Evolutionary conservation across 441 rosid species (phyloP).

Genomic region (Breynia disticha): DNA sequence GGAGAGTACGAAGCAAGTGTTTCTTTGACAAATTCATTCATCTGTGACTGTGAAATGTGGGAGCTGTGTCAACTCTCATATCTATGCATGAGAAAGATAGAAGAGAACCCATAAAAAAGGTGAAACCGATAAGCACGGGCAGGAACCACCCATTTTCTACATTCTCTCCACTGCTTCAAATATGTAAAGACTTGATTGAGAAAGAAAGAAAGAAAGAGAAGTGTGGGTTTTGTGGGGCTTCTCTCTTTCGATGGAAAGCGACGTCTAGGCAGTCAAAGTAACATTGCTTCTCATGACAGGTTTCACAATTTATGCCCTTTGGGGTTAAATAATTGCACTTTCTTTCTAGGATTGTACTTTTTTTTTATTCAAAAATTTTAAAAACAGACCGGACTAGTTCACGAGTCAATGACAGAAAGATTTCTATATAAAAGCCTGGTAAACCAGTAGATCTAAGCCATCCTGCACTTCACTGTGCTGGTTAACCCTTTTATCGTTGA

Average conservation of each 20-base stretch:
- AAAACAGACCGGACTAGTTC: no score
- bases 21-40: no score
- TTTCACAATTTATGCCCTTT: slow-evolving; percentile 12
- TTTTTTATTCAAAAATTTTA: no score
- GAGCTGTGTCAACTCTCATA: no score
- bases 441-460: no score
- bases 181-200: not conserved
- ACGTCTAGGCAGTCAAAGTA: slow-evolving; percentile 32
- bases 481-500: no score
- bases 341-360: not conserved
- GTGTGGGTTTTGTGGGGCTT: slow-evolving; percentile 10
- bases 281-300: slow-evolving; percentile 17
- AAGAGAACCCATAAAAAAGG: not conserved
- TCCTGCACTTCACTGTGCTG: no score
- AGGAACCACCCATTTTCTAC: not conserved
- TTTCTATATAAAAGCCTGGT: no score
- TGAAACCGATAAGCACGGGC: slow-evolving; percentile 9
- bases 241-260: slow-evolving; percentile 54
- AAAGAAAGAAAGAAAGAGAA: slow-evolving; percentile 15
- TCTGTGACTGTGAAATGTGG: no score
- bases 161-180: not conserved
- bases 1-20: no score
- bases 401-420: no score
- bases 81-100: slow-evolving; percentile 8
- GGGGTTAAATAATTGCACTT: slow-evolving; percentile 25